Conservation (phyloP, 208 protist genomes). For the Trichomonas tenax region DNA sequence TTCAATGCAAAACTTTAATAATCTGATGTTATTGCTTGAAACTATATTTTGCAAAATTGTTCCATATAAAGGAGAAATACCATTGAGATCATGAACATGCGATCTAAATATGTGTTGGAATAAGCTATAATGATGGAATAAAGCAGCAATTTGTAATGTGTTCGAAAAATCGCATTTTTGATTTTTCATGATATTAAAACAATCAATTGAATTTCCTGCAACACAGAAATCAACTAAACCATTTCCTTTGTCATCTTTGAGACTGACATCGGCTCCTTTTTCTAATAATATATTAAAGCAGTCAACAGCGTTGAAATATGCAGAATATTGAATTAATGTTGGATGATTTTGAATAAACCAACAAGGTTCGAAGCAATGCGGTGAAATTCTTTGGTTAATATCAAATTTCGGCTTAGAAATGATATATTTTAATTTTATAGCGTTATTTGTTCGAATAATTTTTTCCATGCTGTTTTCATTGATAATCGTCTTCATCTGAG, state of each 20-base stretch:
- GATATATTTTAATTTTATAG: not conserved
- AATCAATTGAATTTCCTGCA: not conserved
- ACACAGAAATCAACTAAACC: not conserved
- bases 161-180: not conserved
- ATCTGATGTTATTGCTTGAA: not conserved
- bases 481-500: not conserved
- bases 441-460: not conserved
- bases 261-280: not conserved
- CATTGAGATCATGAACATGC: not conserved
- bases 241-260: not conserved
- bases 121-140: not conserved
- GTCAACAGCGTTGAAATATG: not conserved
- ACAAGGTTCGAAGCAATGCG: not conserved
- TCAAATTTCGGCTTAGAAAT: not conserved
- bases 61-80: not conserved
- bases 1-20: not conserved
- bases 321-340: not conserved
- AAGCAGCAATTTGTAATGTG: not conserved
- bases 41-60: not conserved
- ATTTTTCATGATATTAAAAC: not conserved
- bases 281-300: not conserved
- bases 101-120: not conserved
- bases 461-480: not conserved
- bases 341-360: not conserved
- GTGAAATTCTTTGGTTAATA: not conserved